phyloP scores from a whole-genome alignment of 176 grass and related monocot species.

The Cenchrus purpureus region DNA sequence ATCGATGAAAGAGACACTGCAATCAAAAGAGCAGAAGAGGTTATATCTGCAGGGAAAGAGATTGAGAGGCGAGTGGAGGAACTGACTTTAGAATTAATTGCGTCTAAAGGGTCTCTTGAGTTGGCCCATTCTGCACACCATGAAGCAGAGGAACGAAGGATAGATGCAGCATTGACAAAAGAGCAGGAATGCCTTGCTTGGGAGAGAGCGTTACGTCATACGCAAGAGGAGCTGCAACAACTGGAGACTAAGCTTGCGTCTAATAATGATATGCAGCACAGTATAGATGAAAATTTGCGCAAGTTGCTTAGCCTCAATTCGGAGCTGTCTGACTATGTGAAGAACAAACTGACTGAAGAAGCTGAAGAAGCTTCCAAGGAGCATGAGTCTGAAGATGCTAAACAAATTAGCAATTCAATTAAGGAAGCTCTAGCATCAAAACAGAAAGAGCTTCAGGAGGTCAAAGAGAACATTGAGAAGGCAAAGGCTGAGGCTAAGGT shows the following conservation, averaged over 20 bases:
- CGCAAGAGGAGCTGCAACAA: slow-evolving; percentile 71
- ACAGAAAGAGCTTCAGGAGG: slow-evolving; percentile 73
- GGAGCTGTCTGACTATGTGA: slow-evolving; percentile 68
- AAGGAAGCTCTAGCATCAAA: slow-evolving; percentile 60
- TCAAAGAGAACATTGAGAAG: slow-evolving; percentile 64
- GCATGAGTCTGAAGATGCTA: slow-evolving; percentile 51
- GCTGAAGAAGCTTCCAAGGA: slow-evolving; percentile 38
- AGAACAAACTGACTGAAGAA: slow-evolving; percentile 65
- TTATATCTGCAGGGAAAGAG: slow-evolving; percentile 52
- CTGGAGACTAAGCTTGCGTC: slow-evolving; percentile 57
- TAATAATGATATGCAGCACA: slow-evolving; percentile 63
- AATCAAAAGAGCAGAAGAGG: slow-evolving; percentile 66
- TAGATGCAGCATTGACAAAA: slow-evolving; percentile 59
- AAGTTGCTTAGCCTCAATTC: slow-evolving; percentile 66
- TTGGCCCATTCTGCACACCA: slow-evolving; percentile 84
- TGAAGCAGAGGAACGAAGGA: slow-evolving; percentile 86
- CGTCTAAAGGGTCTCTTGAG: slow-evolving; percentile 80
- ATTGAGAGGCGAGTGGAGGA: slow-evolving; percentile 78
- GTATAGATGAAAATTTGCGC: slow-evolving; percentile 58
- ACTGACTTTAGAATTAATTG: slow-evolving; percentile 75
- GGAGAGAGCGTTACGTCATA: slow-evolving; percentile 72
- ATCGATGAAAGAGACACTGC: slow-evolving; percentile 67
- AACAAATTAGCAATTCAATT: slow-evolving; percentile 38
- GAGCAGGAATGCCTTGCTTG: slow-evolving; percentile 78
- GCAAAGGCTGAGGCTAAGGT: slow-evolving; percentile 64